Base-by-base conservation (phyloP, 2,329 filamentous ascomycete species). In the Ophiosphaerella herpotricha region DNA sequence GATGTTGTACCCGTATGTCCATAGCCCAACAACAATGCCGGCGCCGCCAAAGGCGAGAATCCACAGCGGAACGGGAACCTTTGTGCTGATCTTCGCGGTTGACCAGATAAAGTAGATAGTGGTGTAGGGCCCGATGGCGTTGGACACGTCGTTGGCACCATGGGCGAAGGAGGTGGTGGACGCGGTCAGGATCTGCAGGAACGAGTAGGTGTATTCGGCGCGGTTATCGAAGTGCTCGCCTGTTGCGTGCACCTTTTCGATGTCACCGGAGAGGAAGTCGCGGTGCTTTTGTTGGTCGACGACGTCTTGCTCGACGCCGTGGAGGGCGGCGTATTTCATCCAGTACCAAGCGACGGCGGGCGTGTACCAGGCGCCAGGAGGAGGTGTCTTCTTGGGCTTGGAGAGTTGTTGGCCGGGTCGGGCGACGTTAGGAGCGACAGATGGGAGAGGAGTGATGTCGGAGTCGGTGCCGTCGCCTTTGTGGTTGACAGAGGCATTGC, bases 121-220 rank as follows among this genome's bases (percentile, higher is more conserved):
- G 0, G 85, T 82, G 61, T 82, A 86, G 2, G 85, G 85, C 6
- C 63, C 65, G 16, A 67, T 61, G 12, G 58, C 83, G 63, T 83
- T 88, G 57, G 81, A 76, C 16, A 88, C 82, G 52, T 88, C 85
- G 70, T 88, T 88, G 58, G 85, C 85, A 16, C 85, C 85, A 71
- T 88, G 87, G 1, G 86, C 85, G 63, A 90, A 89, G 1, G 86
- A 89, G 4, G 86, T 85, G 34, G 86, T 89, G 72, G 85, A 86
- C 50, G 87, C 87, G 37, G 87, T 72, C 39, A 75, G 43, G 44
- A 72, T 60, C 44, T 72, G 70, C 4, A 70, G 55, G 57, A 69
- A 80, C 1, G 76, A 77, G 67, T 74, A 80, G 12, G 76, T 69
- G 62, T 80, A 76, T 60, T 80, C 78, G 26, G 77, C 76, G 54